Evolutionary conservation across 441 rosid species (phyloP).

Genomic region (Pelargonium australe): DNA sequence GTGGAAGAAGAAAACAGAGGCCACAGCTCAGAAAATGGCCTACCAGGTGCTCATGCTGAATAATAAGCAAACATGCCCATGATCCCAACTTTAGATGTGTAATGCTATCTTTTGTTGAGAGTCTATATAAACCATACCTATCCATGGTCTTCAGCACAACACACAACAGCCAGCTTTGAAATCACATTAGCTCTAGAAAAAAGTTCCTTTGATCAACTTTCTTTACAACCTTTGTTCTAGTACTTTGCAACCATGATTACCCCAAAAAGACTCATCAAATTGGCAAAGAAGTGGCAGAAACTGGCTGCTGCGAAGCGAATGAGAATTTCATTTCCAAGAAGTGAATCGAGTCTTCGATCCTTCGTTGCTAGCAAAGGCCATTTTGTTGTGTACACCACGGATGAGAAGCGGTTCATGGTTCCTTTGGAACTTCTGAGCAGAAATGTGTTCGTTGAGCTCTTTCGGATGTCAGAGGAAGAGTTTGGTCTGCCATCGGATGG

Average conservation of each 20-base stretch:
- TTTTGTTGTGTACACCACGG: constrained; percentile 15
- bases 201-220: neutral
- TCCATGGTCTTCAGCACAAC: neutral
- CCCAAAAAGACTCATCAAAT: constrained; percentile 5
- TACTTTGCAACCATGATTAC: constrained; percentile 9
- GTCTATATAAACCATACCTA: neutral
- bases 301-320: neutral
- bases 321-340: constrained; percentile 3
- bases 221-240: neutral
- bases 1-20: too few relatives aligned
- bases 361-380: constrained; percentile 12
- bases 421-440: constrained; percentile 15
- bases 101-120: neutral
- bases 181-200: neutral
- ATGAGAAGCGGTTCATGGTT: constrained; percentile 15
- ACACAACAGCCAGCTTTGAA: neutral
- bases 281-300: constrained; percentile 16
- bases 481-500: constrained; percentile 20
- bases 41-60: neutral
- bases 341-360: neutral
- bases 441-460: constrained; percentile 10
- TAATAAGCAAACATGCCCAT: neutral
- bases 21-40: neutral
- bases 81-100: neutral
- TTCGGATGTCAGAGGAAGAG: constrained; percentile 23